Conservation (phyloP, 2,329 filamentous ascomycete species). For the Penicillium capsulatum region DNA sequence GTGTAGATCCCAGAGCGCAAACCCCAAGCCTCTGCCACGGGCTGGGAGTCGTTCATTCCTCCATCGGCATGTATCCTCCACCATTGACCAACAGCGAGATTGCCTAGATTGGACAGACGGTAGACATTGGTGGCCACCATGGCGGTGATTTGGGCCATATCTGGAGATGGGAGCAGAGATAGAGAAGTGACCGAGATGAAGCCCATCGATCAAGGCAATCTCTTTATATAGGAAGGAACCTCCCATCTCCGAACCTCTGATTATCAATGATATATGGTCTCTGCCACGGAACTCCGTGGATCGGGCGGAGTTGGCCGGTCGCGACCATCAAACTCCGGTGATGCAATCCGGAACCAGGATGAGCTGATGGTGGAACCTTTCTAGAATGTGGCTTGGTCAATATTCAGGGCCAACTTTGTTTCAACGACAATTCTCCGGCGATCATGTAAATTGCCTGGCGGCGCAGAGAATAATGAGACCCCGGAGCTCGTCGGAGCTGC, state of each 20-base stretch:
- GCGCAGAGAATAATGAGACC: slow-evolving; percentile 20
- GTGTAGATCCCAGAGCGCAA: slow-evolving; percentile 19
- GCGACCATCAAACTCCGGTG: slow-evolving; percentile 7
- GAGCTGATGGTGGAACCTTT: too few relatives aligned
- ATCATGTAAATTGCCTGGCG: slow-evolving; percentile 13
- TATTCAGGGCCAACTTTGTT: too few relatives aligned
- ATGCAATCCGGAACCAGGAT: too few relatives aligned
- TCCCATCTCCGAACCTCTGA: too few relatives aligned
- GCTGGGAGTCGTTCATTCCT: slow-evolving; percentile 1
- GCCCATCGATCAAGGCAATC: neutral
- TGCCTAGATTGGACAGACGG: neutral
- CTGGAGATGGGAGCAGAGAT: neutral
- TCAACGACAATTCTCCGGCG: too few relatives aligned
- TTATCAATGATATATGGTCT: too few relatives aligned
- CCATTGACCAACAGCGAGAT: neutral
- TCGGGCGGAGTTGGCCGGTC: slow-evolving; percentile 8
- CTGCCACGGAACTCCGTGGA: too few relatives aligned
- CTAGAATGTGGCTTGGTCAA: too few relatives aligned
- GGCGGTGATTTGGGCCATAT: slow-evolving; percentile 3
- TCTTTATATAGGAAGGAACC: too few relatives aligned
- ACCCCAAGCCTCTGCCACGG: slow-evolving; percentile 11
- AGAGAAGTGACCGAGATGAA: neutral
- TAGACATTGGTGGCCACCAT: slow-evolving; percentile 1
- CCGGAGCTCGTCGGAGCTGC: slow-evolving; percentile 17
- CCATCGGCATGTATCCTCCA: neutral